phyloP scores from a whole-genome alignment of 2,329 filamentous ascomycete genomes.

The Diaporthe sp. region DNA sequence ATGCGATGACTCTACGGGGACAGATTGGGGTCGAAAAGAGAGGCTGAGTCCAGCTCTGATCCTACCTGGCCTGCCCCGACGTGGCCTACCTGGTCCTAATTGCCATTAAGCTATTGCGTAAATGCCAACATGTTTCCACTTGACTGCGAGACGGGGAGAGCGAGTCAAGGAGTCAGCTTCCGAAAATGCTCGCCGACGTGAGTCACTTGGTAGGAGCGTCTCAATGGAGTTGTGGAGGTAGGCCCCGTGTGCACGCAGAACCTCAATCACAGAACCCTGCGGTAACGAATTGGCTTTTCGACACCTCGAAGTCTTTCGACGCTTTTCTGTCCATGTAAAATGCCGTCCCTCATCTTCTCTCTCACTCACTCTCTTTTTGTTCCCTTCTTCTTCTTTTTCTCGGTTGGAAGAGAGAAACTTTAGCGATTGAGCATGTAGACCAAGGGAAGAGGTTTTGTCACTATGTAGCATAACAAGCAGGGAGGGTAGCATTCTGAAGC shows the following conservation, averaged over 20 bases:
- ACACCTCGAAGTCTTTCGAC: background rate
- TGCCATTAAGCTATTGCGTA: background rate
- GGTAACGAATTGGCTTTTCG: background rate
- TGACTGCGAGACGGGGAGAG: background rate
- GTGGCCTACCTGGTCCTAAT: background rate
- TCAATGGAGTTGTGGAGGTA: background rate
- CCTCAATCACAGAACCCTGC: background rate
- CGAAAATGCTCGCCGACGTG: constrained; percentile 27
- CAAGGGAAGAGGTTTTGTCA: background rate
- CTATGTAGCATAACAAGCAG: background rate
- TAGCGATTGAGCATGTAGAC: background rate
- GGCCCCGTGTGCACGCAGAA: background rate
- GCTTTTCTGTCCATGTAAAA: background rate
- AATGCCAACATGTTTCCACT: background rate
- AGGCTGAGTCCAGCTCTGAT: constrained; percentile 25
- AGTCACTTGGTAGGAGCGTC: constrained; percentile 22
- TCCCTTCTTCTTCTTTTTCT: too few species aligned
- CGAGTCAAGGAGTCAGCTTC: background rate
- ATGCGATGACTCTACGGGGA: constrained; percentile 23
- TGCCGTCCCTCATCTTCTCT: background rate
- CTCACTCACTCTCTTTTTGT: background rate
- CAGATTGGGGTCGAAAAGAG: background rate
- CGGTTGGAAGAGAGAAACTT: background rate
- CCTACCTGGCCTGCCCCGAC: constrained; percentile 21
- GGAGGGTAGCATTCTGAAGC: constrained; percentile 16